Percentiles rank a stretch among this genome's conserved stretches.
Evolutionary conservation across 805 yeast genomes (phyloP).

Genomic region (Citeromyces matritensis): DNA sequence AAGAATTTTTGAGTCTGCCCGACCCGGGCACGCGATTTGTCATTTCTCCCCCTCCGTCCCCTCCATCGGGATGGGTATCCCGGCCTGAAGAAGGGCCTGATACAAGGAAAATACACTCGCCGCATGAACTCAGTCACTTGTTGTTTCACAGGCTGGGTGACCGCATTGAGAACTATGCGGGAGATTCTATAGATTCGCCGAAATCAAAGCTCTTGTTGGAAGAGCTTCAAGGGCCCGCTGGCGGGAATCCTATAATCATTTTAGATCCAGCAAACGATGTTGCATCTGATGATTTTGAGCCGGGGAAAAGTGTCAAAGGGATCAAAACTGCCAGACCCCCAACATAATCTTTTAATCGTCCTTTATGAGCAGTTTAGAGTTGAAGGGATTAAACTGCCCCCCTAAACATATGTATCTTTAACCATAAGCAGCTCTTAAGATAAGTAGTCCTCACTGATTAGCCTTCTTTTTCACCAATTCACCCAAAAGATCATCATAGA

Average conservation of each 20-base stretch:
- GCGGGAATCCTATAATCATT: conserved; percentile 4
- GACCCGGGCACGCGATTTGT: conserved; percentile 5
- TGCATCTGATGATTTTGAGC: not conserved
- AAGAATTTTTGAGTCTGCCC: conserved; percentile 4
- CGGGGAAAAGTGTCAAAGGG: conserved; percentile 2
- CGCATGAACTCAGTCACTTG: conserved; percentile 3
- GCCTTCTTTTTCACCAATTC: conserved; percentile 4
- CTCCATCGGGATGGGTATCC: conserved; percentile 4
- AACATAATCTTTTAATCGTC: too few relatives aligned
- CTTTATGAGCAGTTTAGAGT: too few relatives aligned
- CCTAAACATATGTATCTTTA: too few relatives aligned
- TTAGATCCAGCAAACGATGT: conserved; percentile 3
- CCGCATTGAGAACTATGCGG: conserved; percentile 2
- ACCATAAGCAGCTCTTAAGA: too few relatives aligned
- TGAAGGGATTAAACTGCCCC: too few relatives aligned
- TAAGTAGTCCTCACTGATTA: too few relatives aligned
- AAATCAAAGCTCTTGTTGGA: not conserved
- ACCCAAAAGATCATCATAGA: conserved; percentile 3
- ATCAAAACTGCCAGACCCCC: conserved; percentile 5
- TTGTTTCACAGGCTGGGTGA: conserved; percentile 4
- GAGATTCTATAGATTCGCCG: not conserved
- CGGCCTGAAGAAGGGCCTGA: conserved; percentile 3
- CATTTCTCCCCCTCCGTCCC: conserved; percentile 6
- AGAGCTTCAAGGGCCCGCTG: conserved; percentile 2
- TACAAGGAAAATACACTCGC: conserved; percentile 2